Evolutionary conservation across 352 stramenopile genomes (phyloP).

Genomic region (Phytophthora tentaculata): DNA sequence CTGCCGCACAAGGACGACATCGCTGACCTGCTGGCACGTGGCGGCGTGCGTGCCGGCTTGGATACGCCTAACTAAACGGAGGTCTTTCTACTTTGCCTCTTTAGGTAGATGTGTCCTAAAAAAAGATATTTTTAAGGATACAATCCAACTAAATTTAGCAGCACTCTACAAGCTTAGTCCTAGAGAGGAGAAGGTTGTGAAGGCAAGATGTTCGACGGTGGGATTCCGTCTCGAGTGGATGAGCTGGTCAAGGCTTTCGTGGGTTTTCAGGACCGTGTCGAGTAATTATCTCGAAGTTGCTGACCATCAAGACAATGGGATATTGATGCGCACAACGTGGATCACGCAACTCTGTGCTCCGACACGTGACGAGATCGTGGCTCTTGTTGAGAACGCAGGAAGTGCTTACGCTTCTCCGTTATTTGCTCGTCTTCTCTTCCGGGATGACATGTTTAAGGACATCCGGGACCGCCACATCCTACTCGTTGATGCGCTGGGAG

Average conservation of each 20-base stretch:
- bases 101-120: too few relatives aligned
- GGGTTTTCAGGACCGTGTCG: neutral
- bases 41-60: conserved; percentile 78
- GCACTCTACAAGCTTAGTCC: too few relatives aligned
- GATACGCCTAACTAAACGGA: conserved; percentile 15
- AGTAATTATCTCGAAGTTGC: neutral
- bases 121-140: too few relatives aligned
- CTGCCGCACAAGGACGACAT: conserved; percentile 72
- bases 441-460: conserved; percentile 24
- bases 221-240: neutral
- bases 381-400: conserved; percentile 3
- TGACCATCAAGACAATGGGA: neutral
- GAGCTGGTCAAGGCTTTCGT: neutral
- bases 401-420: conserved; percentile 11
- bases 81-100: too few relatives aligned
- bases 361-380: conserved; percentile 19
- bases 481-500: conserved; percentile 19
- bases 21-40: conserved; percentile 71
- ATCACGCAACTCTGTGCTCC: conserved; percentile 17
- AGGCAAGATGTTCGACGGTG: neutral
- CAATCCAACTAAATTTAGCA: conserved; percentile 1
- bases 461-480: conserved; percentile 19
- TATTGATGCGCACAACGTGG: conserved; percentile 7
- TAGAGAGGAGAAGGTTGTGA: neutral
- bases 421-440: conserved; percentile 28